Base-by-base conservation (phyloP, 139 green algal genomes). In the Picocystis salinarum region DNA sequence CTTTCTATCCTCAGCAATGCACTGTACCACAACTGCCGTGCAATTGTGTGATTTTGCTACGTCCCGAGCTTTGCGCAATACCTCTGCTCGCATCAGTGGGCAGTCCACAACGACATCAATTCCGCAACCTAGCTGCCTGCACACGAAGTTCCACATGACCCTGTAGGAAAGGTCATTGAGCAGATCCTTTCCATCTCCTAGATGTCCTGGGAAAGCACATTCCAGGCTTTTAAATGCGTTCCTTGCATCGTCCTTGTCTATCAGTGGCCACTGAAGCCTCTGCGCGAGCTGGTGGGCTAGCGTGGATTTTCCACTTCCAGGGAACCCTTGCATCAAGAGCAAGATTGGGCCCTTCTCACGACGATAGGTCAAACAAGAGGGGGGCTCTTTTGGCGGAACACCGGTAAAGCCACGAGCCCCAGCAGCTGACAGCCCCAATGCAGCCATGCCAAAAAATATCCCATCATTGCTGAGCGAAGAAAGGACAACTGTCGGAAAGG, bases 231-330 rank as follows among this genome's bases (percentile, higher is more conserved):
- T n/a, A n/a, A n/a, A n/a, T n/a, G n/a, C 53, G 55, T 85, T 67
- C 4, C 73, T 48, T 0, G 60, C 57, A 27, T 88, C 77, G 37
- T 89, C 77, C 19, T 89, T 89, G 53, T 90, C 77, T 1, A 78
- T 45, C 0, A 89, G 33, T 1, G 77, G 56, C 37, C 60, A 76
- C 1, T 22, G 18, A 23, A 90, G 39, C 7, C 22, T 5, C 2
- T 26, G 10, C 0, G 70, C 61, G 0, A 89, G 37, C 1, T 12
- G 24, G 4, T 36, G n/a, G 5, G 50, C 69, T 5, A 78, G 25
- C 3, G 58, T 74, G 10, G 40, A 59, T 25, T 78, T 78, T 19
- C 69, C 69, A 33, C 37, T 53, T 6, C 63, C 69, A 7, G 69
- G 69, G 34, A 69, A 55, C 1, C 69, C 69, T 36, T 76, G 73